Percentiles rank a stretch among this genome's conserved stretches.
Conservation (phyloP, 1,284 basidiomycete species). For the Puccinia horiana region DNA sequence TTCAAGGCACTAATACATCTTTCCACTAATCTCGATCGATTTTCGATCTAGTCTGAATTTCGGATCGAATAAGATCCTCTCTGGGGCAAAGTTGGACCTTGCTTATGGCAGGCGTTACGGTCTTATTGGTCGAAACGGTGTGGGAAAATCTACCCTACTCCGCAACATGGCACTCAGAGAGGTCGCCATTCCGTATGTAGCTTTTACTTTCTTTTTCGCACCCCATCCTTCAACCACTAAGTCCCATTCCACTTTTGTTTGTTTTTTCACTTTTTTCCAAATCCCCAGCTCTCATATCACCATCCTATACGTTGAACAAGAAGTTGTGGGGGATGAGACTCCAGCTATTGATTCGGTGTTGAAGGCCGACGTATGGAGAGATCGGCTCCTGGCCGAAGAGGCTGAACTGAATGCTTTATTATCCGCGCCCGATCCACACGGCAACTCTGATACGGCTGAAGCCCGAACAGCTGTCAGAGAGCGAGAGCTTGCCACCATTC, state of each 20-base stretch:
- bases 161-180: slow-evolving; percentile 94
- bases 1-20: slow-evolving; percentile 51
- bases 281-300: slow-evolving; percentile 73
- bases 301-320: slow-evolving; percentile 97
- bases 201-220: not conserved
- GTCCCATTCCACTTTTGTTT: not conserved
- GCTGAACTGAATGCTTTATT: slow-evolving; percentile 71
- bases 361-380: slow-evolving; percentile 94
- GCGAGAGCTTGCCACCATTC: slow-evolving; percentile 78
- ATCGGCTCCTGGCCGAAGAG: slow-evolving; percentile 82
- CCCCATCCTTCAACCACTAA: not conserved
- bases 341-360: slow-evolving; percentile 88
- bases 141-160: slow-evolving; percentile 97
- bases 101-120: slow-evolving; percentile 58
- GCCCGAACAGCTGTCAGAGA: slow-evolving; percentile 72
- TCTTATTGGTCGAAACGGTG: slow-evolving; percentile 71
- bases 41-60: slow-evolving; percentile 68
- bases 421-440: slow-evolving; percentile 62
- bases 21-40: not conserved
- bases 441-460: slow-evolving; percentile 52
- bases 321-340: slow-evolving; percentile 90
- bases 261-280: not conserved
- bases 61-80: slow-evolving; percentile 88
- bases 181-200: slow-evolving; percentile 72
- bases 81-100: slow-evolving; percentile 59